These are phyloP conservation scores for Citrullus mucosospermus DNA, from an alignment of 306 rosid genomes.

Conservation along the genomic window DNA sequence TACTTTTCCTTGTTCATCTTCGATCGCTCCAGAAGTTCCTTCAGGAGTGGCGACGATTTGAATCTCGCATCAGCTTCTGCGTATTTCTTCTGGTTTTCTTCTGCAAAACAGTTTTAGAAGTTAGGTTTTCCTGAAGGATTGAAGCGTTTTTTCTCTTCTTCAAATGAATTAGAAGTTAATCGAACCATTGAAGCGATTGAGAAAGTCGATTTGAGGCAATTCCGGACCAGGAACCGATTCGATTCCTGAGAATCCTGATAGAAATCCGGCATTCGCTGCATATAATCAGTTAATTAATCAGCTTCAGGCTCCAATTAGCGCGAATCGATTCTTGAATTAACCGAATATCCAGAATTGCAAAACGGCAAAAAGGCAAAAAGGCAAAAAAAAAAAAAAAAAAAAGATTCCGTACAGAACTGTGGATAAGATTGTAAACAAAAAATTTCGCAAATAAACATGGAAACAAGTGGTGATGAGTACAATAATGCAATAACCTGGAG, in stretches of 20 bases:
- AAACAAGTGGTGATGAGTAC: neutral
- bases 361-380: neutral
- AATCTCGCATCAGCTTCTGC: conserved; percentile 73
- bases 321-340: neutral
- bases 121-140: neutral
- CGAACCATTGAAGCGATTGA: conserved; percentile 54
- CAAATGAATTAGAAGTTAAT: neutral
- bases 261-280: conserved; percentile 77
- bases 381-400: too few species aligned
- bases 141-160: neutral
- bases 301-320: neutral
- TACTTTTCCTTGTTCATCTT: conserved; percentile 83
- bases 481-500: conserved; percentile 35
- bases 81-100: conserved; percentile 81
- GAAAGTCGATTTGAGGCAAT: conserved; percentile 75
- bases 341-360: neutral
- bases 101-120: conserved; percentile 24
- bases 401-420: neutral
- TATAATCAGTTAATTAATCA: neutral
- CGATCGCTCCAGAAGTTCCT: conserved; percentile 62
- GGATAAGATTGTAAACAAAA: neutral
- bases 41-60: conserved; percentile 45
- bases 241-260: conserved; percentile 75
- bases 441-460: neutral
- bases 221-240: conserved; percentile 88